A percentile compares a stretch with the other conserved stretches of the same genome.
Evolutionary conservation across 1,284 basidiomycete species (phyloP).

Genomic region (Puccinia polysora): DNA sequence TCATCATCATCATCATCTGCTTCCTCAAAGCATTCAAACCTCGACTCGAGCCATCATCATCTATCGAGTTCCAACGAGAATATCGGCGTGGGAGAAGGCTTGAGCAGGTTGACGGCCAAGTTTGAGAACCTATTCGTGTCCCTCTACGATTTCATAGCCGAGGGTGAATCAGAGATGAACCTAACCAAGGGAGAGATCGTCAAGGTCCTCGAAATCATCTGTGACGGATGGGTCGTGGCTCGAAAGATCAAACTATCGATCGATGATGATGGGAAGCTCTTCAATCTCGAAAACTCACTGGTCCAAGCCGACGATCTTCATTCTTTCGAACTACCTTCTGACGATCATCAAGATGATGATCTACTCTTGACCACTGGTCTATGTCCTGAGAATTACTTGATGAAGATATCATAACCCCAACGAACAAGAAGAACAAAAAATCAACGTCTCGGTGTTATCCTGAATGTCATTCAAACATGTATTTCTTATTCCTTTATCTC

Average conservation of each 20-base stretch:
- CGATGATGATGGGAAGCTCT: conserved; percentile 24
- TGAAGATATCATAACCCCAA: not conserved
- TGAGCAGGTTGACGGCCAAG: not conserved
- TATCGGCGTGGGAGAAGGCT: not conserved
- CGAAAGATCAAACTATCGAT: conserved; percentile 10
- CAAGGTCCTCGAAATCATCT: conserved; percentile 23
- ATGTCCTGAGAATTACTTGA: conserved; percentile 9
- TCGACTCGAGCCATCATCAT: not conserved
- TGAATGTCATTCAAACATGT: no score
- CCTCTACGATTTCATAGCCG: conserved; percentile 28
- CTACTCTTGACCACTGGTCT: no score
- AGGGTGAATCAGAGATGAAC: conserved; percentile 29
- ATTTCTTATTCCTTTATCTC: no score
- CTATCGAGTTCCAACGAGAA: not conserved
- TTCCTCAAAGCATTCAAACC: not conserved
- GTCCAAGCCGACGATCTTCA: not conserved
- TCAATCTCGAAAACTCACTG: not conserved
- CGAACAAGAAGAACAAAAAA: no score
- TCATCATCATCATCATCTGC: not conserved
- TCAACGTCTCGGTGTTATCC: no score
- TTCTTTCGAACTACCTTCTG: not conserved
- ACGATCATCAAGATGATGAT: not conserved
- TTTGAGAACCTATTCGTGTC: conserved; percentile 20
- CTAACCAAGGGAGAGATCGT: conserved; percentile 31
- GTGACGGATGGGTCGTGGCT: conserved; percentile 40